Evolutionary conservation across 495 filamentous ascomycete species (phyloP), one percentile per base, ranked within the genome.

Genomic region (Tuber calosporum): DNA sequence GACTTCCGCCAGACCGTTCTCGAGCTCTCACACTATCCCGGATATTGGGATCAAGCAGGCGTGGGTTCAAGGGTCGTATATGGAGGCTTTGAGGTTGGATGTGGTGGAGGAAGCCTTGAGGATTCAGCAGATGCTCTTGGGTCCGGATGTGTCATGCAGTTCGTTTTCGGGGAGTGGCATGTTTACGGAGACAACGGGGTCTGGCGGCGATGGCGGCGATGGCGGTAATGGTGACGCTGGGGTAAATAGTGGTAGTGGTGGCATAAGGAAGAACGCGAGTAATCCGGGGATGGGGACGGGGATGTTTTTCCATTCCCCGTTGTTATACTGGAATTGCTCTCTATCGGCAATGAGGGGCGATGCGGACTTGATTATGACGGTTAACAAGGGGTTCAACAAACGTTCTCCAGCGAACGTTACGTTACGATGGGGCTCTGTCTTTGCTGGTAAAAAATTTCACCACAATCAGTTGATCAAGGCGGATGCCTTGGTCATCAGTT

Each of bases 291-390:
- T 80, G 72, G 22, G 43, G 34, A 38, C 69, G 17, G 73, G 62
- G 30, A 75, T 73, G 74, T 89, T 89, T 74, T 90, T 89, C 75
- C 90, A 93, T 78, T 92, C 90, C 17, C 90, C 90, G 36, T 82
- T 93, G 36, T 87, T 91, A 81, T 92, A 91, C 78, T 93, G 90
- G 90, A 87, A 87, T 58, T 90, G 88, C 76, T 90, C 88, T 20
- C 77, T 83, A 30, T 81, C 84, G 1, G 83, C 83, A 8, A 86
- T 93, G 71, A 79, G 84, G 38, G 79, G 79, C 43, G 90, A 93
- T 77, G 26, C 76, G 6, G 85, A 91, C 79, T 84, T 91, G 42
- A 81, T 91, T 13, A 80, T 82, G 13, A 92, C 90, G 4, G 88
- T 92, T 77, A 92, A 92, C 74, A 77, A 84, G 48, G 85, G 82